A percentile compares a stretch with the other conserved stretches of the same genome.
Evolutionary conservation across 306 rosid genomes (phyloP).

Genomic region (Nissolia schottii): DNA sequence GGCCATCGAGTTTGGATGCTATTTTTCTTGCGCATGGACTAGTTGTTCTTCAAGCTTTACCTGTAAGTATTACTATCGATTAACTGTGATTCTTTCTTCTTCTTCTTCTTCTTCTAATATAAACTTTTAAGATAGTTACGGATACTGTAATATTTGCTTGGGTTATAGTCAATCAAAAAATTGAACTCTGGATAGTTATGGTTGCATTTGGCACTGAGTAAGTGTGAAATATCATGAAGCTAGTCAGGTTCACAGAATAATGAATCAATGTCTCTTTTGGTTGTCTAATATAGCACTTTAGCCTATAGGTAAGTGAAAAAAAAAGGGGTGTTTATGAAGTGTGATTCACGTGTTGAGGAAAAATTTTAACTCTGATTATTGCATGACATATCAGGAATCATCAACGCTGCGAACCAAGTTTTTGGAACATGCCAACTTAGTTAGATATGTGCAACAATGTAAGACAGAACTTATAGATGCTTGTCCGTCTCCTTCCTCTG

Average conservation of each 20-base stretch:
- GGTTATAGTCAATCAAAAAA: not conserved
- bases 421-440: slow-evolving; percentile 63
- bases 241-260: not conserved
- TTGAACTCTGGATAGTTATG: not conserved
- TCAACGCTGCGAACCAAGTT: slow-evolving; percentile 69
- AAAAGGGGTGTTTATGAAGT: not conserved
- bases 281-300: not conserved
- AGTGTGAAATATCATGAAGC: not conserved
- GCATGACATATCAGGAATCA: slow-evolving; percentile 54
- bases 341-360: not conserved
- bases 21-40: slow-evolving; percentile 78
- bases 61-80: slow-evolving; percentile 57
- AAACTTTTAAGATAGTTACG: not conserved
- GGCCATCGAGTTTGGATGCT: slow-evolving; percentile 96
- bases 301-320: slow-evolving; percentile 4
- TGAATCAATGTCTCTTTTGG: not conserved
- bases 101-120: not conserved
- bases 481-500: slow-evolving; percentile 45
- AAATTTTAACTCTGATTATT: slow-evolving; percentile 15
- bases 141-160: not conserved
- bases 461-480: slow-evolving; percentile 52
- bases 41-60: slow-evolving; percentile 69
- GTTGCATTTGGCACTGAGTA: not conserved
- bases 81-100: not conserved
- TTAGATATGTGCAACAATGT: slow-evolving; percentile 59